Evolutionary conservation across 2,329 filamentous ascomycete genomes (phyloP).

Genomic region (Pseudocercospora ulei): DNA sequence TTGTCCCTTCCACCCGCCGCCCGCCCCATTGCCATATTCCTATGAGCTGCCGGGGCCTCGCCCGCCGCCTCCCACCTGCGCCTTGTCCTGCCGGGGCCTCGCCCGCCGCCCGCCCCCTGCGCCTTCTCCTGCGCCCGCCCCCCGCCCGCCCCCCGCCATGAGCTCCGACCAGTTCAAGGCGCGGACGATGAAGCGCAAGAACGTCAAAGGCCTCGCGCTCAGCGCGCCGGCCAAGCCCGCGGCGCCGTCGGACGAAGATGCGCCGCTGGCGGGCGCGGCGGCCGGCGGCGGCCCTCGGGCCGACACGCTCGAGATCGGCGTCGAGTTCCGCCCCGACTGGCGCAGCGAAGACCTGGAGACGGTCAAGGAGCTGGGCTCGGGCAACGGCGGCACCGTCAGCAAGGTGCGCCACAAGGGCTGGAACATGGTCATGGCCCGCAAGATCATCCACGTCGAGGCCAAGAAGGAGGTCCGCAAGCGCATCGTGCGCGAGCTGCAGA

Average conservation of each 20-base stretch:
- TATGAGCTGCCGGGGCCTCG: neutral
- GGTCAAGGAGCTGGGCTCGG: conserved; percentile 85
- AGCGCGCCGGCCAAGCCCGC: conserved; percentile 63
- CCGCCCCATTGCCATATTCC: too few relatives aligned
- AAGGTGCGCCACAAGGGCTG: conserved; percentile 93
- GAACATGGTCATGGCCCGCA: conserved; percentile 93
- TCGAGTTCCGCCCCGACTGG: conserved; percentile 91
- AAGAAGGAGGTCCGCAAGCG: conserved; percentile 95
- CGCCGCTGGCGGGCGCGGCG: conserved; percentile 51
- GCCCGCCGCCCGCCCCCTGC: neutral
- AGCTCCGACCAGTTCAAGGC: conserved; percentile 54
- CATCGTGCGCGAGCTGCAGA: conserved; percentile 92
- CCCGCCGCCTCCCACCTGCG: too few relatives aligned
- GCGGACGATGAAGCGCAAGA: conserved; percentile 94
- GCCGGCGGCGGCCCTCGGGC: conserved; percentile 50
- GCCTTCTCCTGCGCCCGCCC: conserved; percentile 4
- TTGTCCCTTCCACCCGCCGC: too few relatives aligned
- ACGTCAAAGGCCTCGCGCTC: conserved; percentile 89
- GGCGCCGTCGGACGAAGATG: conserved; percentile 62
- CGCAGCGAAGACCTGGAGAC: conserved; percentile 86
- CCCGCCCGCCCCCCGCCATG: conserved; percentile 27
- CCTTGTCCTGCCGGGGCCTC: too few relatives aligned
- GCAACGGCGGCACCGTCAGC: conserved; percentile 95
- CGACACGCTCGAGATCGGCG: conserved; percentile 83
- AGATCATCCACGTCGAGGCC: conserved; percentile 97